Evolutionary conservation across 2,329 filamentous ascomycete genomes (phyloP).

Genomic region (Alternaria ventricosa): DNA sequence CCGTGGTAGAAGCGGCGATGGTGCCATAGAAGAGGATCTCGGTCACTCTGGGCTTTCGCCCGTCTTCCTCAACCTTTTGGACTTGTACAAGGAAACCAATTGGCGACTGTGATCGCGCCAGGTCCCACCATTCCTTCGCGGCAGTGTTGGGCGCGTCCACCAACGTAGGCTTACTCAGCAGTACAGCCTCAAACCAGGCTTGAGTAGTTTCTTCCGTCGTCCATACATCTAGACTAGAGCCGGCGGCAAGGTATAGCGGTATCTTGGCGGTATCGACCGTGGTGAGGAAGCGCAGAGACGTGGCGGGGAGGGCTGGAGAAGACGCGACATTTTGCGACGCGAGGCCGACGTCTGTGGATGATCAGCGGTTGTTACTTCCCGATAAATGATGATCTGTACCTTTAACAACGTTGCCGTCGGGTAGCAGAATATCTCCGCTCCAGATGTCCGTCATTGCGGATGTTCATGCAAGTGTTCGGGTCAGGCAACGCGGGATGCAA

Average conservation of each 20-base stretch:
- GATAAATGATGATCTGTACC: conserved; percentile 16
- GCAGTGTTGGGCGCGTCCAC: conserved; percentile 3
- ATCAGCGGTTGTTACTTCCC: background rate
- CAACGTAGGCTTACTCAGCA: conserved; percentile 32
- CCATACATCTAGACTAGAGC: conserved; percentile 49
- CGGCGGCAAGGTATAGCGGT: conserved; percentile 50
- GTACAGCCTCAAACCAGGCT: conserved; percentile 49
- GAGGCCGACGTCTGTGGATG: conserved; percentile 35
- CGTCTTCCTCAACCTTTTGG: background rate
- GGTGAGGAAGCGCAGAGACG: conserved; percentile 45
- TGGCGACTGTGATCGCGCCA: conserved; percentile 46
- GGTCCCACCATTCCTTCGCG: conserved; percentile 46
- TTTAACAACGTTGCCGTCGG: conserved; percentile 30
- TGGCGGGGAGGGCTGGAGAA: conserved; percentile 18
- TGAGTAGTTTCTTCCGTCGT: conserved; percentile 44
- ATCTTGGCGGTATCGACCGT: conserved; percentile 50
- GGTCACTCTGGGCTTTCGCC: conserved; percentile 37
- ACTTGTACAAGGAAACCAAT: conserved; percentile 50
- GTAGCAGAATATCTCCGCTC: conserved; percentile 43
- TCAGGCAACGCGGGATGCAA: background rate
- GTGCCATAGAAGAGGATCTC: conserved; percentile 57
- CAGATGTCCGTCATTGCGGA: conserved; percentile 42
- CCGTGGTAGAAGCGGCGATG: conserved; percentile 23
- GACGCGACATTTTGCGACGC: conserved; percentile 29
- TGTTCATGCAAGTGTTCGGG: background rate